Base-by-base conservation (phyloP, 2,329 filamentous ascomycete genomes). In the Cytospora chrysosperma region DNA sequence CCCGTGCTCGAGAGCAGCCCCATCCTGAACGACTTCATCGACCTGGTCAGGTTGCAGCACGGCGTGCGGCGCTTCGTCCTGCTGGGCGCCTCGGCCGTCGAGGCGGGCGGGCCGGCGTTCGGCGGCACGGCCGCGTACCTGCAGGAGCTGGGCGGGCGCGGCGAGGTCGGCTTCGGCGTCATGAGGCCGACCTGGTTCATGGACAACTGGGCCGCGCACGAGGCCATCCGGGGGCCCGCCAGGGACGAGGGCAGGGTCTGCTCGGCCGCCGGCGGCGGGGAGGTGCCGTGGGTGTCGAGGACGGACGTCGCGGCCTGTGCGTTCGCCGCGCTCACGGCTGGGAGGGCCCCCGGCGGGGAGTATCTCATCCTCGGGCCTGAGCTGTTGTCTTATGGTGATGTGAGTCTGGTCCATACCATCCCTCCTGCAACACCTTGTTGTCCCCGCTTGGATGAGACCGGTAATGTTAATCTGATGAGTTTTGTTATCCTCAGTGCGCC, bases 131-230 rank as follows among this genome's bases (percentile, higher is more conserved):
- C 77, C 59, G 68, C 71, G 34, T 78, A 79, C 61, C 67, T 82
- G 27, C 65, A 71, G 10, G 70, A 75, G 68, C 72, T 78, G 2
- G 76, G 75, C 15, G 67, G 70, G 19, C 53, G 62, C 26, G 75
- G 73, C 0, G 71, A 74, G 19, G 68, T 79, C 1, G 77, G 78
- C 58, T 82, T 76, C 73, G 73, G 74, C 6, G 74, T 80, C 9
- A 63, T 83, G 67, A 69, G 79, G 62, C 78, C 80, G 5, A 79
- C 76, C 19, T 84, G 80, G 78, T 83, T 83, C 62, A 56, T 62
- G 81, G 79, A 83, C 67, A 82, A 82, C 68, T 77, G 82, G 61
- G 71, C 72, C 1, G 72, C 77, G 61, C 66, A 72, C 40, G 32
- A 50, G 0, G 56, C 32, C 21, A 72, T 76, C 40, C 37, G 67